phyloP scores from a whole-genome alignment of 495 filamentous ascomycete species.

The Penicillium arizonense region DNA sequence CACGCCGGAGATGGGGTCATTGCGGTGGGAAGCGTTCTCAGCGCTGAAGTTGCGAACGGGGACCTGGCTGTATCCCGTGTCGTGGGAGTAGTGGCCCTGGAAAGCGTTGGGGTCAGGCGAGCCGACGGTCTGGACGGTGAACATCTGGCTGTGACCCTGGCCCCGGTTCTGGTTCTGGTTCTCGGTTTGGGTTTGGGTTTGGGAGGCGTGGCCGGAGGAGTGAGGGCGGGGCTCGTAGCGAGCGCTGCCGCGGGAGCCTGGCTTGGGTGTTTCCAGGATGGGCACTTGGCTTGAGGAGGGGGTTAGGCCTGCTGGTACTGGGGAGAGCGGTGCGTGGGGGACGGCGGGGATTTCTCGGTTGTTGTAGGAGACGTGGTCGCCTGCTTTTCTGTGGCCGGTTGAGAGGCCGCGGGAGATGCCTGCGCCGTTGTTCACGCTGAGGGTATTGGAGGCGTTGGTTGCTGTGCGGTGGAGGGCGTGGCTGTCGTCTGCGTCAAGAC shows the following conservation, averaged over 20 bases:
- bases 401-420: conserved; percentile 36
- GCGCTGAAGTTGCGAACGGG: conserved; percentile 5
- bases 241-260: conserved; percentile 22
- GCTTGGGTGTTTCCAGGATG: conserved; percentile 21
- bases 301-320: conserved; percentile 22
- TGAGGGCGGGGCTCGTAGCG: conserved; percentile 22
- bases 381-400: conserved; percentile 41
- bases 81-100: conserved; percentile 12
- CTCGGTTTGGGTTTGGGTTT: no score
- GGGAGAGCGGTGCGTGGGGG: conserved; percentile 16
- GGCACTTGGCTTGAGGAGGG: conserved; percentile 24
- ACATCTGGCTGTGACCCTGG: neutral
- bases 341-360: conserved; percentile 3
- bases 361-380: conserved; percentile 16
- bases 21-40: conserved; percentile 3
- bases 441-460: conserved; percentile 23
- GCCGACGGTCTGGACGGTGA: conserved; percentile 9
- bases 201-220: neutral
- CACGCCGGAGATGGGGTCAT: conserved; percentile 7
- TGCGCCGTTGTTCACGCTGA: conserved; percentile 20
- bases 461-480: conserved; percentile 29
- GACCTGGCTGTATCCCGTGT: conserved; percentile 15
- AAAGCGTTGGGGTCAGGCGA: conserved; percentile 16
- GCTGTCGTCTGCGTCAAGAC: conserved; percentile 27
- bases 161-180: neutral